These are phyloP conservation scores for Calocera viscosa DNA, from an alignment of 768 basidiomycete species.

Conservation along the genomic window DNA sequence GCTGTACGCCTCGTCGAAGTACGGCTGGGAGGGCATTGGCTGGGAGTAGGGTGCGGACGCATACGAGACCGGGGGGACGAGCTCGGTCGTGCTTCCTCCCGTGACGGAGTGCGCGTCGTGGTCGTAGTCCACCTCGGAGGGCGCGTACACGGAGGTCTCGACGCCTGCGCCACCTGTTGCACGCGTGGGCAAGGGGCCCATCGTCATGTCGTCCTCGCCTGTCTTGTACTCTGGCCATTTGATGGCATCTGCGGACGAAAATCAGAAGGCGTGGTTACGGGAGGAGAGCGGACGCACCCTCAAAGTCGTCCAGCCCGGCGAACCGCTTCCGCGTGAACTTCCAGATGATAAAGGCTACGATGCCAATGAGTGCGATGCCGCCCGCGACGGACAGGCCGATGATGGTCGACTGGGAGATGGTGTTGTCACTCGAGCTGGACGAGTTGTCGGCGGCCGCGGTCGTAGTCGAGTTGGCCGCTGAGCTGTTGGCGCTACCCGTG, in stretches of 20 bases:
- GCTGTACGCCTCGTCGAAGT: constrained; percentile 47
- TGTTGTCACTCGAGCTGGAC: constrained; percentile 11
- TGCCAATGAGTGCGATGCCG: constrained; percentile 57
- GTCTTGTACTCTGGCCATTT: constrained; percentile 72
- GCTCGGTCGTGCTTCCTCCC: constrained; percentile 15
- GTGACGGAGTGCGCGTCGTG: constrained; percentile 14
- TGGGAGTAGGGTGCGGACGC: constrained; percentile 74
- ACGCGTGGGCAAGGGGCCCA: constrained; percentile 55
- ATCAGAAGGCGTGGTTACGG: constrained; percentile 3
- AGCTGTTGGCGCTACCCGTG: constrained; percentile 1
- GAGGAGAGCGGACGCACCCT: constrained; percentile 37
- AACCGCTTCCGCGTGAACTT: constrained; percentile 74
- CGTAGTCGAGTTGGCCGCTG: constrained; percentile 13
- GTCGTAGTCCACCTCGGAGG: constrained; percentile 12
- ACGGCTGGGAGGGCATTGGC: constrained; percentile 63
- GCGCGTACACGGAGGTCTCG: constrained; percentile 31
- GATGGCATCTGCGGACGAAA: constrained; percentile 51
- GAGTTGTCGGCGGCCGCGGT: constrained; percentile 12
- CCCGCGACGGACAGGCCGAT: constrained; percentile 71
- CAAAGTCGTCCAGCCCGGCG: constrained; percentile 53
- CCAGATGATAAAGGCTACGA: constrained; percentile 70
- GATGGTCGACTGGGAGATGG: constrained; percentile 25
- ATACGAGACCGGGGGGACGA: constrained; percentile 46
- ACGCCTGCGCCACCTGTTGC: constrained; percentile 58
- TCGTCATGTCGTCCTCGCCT: constrained; percentile 28